phyloP scores from a whole-genome alignment of 2,329 filamentous ascomycete species.

The Aspergillus sp. region DNA sequence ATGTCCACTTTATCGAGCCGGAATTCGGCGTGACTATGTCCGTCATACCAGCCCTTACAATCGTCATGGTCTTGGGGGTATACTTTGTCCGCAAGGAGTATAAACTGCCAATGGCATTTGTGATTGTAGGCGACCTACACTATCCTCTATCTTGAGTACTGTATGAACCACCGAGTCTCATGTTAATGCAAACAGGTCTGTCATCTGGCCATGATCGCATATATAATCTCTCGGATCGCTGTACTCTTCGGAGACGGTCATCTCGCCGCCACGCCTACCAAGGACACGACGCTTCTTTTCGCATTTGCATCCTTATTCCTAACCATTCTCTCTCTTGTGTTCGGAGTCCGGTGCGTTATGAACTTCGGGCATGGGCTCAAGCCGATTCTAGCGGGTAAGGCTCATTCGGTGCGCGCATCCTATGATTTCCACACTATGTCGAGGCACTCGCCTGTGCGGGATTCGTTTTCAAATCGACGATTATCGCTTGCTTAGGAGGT shows the following conservation, averaged over 20 bases:
- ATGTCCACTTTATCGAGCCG: constrained; percentile 12
- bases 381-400: no score
- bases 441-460: no score
- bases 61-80: constrained; percentile 8
- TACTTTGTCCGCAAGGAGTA: constrained; percentile 8
- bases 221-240: constrained; percentile 9
- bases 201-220: constrained; percentile 7
- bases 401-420: no score
- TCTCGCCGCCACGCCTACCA: constrained; percentile 5
- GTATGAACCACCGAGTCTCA: background rate
- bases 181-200: constrained; percentile 6
- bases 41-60: constrained; percentile 8
- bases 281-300: constrained; percentile 11
- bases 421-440: no score
- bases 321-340: constrained; percentile 4
- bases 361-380: constrained; percentile 10
- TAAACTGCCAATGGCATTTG: constrained; percentile 3
- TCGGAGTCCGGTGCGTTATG: constrained; percentile 5
- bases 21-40: constrained; percentile 11
- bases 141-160: background rate
- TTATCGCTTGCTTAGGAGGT: no score
- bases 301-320: constrained; percentile 6
- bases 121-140: constrained; percentile 7
- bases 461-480: no score
- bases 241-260: constrained; percentile 5